phyloP scores from a whole-genome alignment of 257 asterid species.

The Solanum chilense region DNA sequence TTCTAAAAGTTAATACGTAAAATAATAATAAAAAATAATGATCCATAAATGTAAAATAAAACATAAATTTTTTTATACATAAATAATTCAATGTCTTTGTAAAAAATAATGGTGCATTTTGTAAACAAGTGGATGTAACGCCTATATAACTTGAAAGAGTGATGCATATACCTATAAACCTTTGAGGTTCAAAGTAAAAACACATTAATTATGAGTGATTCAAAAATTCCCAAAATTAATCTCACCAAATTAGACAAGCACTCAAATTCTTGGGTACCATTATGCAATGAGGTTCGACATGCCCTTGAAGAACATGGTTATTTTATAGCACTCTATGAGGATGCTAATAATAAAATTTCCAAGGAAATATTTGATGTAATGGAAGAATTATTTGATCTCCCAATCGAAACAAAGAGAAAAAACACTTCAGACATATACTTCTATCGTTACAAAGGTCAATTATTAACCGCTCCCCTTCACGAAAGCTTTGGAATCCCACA shows the following conservation, averaged over 20 bases:
- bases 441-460: constrained; percentile 35
- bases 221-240: constrained; percentile 20
- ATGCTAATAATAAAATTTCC: constrained; percentile 1
- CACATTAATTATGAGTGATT: neutral
- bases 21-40: too few relatives aligned
- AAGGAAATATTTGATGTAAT: constrained; percentile 19
- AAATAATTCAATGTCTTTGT: too few relatives aligned
- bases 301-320: constrained; percentile 56
- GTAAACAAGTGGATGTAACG: neutral
- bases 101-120: too few relatives aligned
- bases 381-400: constrained; percentile 32
- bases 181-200: neutral
- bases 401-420: constrained; percentile 37
- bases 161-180: neutral
- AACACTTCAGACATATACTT: constrained; percentile 27
- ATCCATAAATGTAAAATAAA: too few relatives aligned
- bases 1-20: too few relatives aligned
- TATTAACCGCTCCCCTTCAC: constrained; percentile 34
- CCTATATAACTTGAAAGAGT: neutral
- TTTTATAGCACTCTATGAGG: constrained; percentile 25
- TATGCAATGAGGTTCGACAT: constrained; percentile 24
- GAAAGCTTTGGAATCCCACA: constrained; percentile 64
- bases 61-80: too few relatives aligned
- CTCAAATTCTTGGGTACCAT: constrained; percentile 17
- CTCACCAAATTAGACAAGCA: constrained; percentile 13